Percentiles rank a stretch among this genome's conserved stretches.
phyloP scores from a whole-genome alignment of 1,139 yeast species.

The Blastobotrys aristatus region DNA sequence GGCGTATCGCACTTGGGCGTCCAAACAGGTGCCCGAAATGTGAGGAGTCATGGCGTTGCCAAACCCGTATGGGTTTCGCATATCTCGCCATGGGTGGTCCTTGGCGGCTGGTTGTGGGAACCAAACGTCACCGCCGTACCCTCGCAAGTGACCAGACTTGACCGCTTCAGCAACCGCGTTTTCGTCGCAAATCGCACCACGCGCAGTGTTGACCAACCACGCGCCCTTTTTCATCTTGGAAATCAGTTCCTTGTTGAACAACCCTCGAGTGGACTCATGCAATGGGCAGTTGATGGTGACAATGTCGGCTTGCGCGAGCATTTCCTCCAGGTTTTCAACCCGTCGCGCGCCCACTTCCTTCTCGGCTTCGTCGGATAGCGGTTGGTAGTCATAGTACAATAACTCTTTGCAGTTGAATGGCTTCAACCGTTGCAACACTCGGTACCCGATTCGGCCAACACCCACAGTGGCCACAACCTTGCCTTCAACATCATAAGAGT shows the following conservation, averaged over 20 bases:
- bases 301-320: constrained; percentile 64
- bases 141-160: constrained; percentile 60
- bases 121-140: constrained; percentile 88
- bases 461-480: constrained; percentile 77
- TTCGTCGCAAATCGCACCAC: constrained; percentile 73
- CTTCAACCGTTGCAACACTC: constrained; percentile 65
- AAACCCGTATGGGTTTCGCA: constrained; percentile 60
- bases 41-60: constrained; percentile 89
- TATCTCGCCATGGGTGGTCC: constrained; percentile 71
- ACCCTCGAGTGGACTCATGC: constrained; percentile 62
- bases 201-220: constrained; percentile 77
- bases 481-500: constrained; percentile 69
- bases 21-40: constrained; percentile 72
- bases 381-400: constrained; percentile 72
- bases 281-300: constrained; percentile 77
- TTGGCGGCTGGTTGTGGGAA: constrained; percentile 74
- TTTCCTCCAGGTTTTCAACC: constrained; percentile 58
- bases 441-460: constrained; percentile 76
- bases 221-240: constrained; percentile 75
- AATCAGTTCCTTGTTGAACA: constrained; percentile 61
- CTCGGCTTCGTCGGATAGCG: constrained; percentile 53
- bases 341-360: constrained; percentile 56
- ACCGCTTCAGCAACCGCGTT: constrained; percentile 75
- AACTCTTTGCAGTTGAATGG: constrained; percentile 74
- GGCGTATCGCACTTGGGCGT: constrained; percentile 74